Evolutionary conservation across 2,329 filamentous ascomycete species (phyloP).

Genomic region (Emericellopsis cladophorae): DNA sequence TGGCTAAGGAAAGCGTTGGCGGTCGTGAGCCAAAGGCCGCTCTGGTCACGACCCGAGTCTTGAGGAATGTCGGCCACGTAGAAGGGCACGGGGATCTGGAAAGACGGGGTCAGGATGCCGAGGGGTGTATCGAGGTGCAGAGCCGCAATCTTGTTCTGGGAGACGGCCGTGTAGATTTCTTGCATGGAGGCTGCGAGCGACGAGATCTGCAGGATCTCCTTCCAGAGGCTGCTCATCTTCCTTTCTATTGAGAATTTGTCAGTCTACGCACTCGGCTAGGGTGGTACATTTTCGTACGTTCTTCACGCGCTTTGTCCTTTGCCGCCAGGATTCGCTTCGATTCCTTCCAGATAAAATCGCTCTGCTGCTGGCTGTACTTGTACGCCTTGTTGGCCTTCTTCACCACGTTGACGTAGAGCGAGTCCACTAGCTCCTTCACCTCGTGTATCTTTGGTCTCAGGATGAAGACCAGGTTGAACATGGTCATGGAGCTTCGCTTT

Average conservation of each 20-base stretch:
- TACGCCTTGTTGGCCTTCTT: constrained; percentile 88
- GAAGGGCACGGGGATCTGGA: constrained; percentile 52
- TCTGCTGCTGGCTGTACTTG: constrained; percentile 83
- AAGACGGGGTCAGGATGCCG: constrained; percentile 44
- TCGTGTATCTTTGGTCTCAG: constrained; percentile 70
- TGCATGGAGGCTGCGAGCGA: constrained; percentile 73
- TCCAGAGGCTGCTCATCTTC: constrained; percentile 57
- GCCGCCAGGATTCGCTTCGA: constrained; percentile 69
- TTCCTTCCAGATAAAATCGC: constrained; percentile 85
- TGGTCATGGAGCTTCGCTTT: constrained; percentile 67
- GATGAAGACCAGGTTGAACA: constrained; percentile 97
- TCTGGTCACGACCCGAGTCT: constrained; percentile 50
- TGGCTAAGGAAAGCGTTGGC: constrained; percentile 63
- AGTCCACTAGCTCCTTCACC: constrained; percentile 61
- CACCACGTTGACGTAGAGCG: constrained; percentile 73
- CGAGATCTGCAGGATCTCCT: constrained; percentile 56
- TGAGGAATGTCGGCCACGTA: constrained; percentile 62
- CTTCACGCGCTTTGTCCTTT: constrained; percentile 71
- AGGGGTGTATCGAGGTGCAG: constrained; percentile 57
- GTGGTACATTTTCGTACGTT: constrained; percentile 26
- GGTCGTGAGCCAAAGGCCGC: constrained; percentile 77
- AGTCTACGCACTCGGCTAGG: background rate
- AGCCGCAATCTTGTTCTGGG: constrained; percentile 75
- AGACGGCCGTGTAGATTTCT: constrained; percentile 70
- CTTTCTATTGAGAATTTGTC: constrained; percentile 23